Evolutionary conservation across 768 basidiomycete genomes (phyloP).

Genomic region (Hydnomerulius pinastri): DNA sequence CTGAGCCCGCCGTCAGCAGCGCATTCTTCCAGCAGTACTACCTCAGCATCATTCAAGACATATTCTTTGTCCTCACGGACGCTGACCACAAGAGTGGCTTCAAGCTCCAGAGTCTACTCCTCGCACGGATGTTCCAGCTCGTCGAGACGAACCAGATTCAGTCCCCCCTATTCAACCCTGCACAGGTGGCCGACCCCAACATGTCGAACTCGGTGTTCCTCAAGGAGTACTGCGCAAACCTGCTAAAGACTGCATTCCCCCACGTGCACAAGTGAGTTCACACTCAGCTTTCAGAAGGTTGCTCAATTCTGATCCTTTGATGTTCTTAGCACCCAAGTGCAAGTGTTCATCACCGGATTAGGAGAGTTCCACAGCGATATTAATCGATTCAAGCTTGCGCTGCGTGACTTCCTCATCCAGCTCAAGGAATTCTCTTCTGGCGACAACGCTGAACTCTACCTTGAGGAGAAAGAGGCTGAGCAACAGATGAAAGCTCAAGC

Average conservation of each 20-base stretch:
- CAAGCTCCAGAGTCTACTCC: slow-evolving; percentile 91
- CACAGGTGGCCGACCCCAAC: slow-evolving; percentile 65
- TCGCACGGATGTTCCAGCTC: slow-evolving; percentile 91
- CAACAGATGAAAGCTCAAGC: slow-evolving; percentile 72
- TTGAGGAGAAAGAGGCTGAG: slow-evolving; percentile 95
- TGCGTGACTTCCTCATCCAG: slow-evolving; percentile 97
- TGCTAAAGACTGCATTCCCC: slow-evolving; percentile 88
- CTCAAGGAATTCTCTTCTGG: slow-evolving; percentile 94
- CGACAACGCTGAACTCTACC: slow-evolving; percentile 88
- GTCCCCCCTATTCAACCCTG: slow-evolving; percentile 82
- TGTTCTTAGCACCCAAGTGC: slow-evolving; percentile 61
- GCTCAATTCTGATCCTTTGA: slow-evolving; percentile 9
- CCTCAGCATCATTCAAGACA: slow-evolving; percentile 90
- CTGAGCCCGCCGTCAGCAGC: slow-evolving; percentile 78
- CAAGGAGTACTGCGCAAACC: slow-evolving; percentile 80
- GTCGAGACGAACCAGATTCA: slow-evolving; percentile 81
- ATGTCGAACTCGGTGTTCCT: slow-evolving; percentile 82
- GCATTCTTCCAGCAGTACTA: slow-evolving; percentile 97
- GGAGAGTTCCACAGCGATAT: slow-evolving; percentile 76
- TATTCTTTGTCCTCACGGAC: slow-evolving; percentile 96
- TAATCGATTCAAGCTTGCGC: slow-evolving; percentile 88
- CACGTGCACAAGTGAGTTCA: slow-evolving; percentile 79
- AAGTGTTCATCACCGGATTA: slow-evolving; percentile 66
- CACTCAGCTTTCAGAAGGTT: neutral
- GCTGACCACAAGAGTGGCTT: slow-evolving; percentile 99